These are phyloP conservation scores for Termitomyces sp. DNA, from an alignment of 768 basidiomycete species.

Conservation along the genomic window DNA sequence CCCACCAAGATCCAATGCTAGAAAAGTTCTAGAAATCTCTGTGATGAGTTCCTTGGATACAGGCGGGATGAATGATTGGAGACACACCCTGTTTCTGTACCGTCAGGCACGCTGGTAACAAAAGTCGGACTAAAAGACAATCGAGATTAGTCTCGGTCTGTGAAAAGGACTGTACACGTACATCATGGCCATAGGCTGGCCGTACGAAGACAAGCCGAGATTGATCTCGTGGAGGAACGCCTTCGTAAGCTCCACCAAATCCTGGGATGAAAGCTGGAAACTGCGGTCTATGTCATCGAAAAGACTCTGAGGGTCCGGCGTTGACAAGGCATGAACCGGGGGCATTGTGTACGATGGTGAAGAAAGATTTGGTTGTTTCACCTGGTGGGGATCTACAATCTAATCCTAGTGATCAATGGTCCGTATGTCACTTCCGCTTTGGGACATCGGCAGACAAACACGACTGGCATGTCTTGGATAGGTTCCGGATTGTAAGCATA, in stretches of 20 bases:
- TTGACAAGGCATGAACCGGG: slow-evolving; percentile 35
- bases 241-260: slow-evolving; percentile 63
- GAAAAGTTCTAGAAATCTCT: slow-evolving; percentile 64
- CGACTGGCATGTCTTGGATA: background rate
- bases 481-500: background rate
- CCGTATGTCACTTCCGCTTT: slow-evolving; percentile 30
- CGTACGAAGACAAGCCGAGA: slow-evolving; percentile 66
- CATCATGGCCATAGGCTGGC: slow-evolving; percentile 91
- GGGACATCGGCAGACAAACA: slow-evolving; percentile 9
- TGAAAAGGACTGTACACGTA: slow-evolving; percentile 25
- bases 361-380: slow-evolving; percentile 4
- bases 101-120: slow-evolving; percentile 92
- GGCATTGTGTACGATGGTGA: slow-evolving; percentile 28
- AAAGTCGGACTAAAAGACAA: slow-evolving; percentile 69
- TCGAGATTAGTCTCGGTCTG: slow-evolving; percentile 6
- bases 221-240: slow-evolving; percentile 80
- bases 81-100: slow-evolving; percentile 83
- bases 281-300: slow-evolving; percentile 66
- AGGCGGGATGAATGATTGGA: background rate
- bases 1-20: slow-evolving; percentile 94
- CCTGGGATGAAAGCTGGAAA: slow-evolving; percentile 60
- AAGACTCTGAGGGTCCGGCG: slow-evolving; percentile 36
- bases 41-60: background rate
- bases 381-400: background rate
- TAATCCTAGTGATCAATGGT: background rate